Evolutionary conservation across 495 filamentous ascomycete genomes (phyloP).

Genomic region (Durotheca rogersii): DNA sequence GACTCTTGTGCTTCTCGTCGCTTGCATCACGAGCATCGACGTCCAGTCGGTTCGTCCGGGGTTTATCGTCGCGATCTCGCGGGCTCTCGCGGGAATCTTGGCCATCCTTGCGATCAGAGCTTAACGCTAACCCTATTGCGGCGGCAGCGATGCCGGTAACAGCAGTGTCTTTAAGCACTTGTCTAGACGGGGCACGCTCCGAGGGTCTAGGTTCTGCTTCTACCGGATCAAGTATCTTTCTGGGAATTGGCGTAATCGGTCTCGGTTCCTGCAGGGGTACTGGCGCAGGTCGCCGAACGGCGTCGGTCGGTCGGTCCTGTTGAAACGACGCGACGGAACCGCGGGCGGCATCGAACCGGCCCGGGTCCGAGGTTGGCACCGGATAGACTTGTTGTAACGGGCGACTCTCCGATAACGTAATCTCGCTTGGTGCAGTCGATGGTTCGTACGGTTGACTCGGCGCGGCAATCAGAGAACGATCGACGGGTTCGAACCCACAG

Average conservation of each 20-base stretch:
- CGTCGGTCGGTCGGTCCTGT: slow-evolving; percentile 24
- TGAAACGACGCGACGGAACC: slow-evolving; percentile 49
- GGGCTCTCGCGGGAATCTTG: slow-evolving; percentile 29
- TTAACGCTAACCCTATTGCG: slow-evolving; percentile 40
- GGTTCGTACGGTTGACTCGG: slow-evolving; percentile 20
- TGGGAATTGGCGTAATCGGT: slow-evolving; percentile 45
- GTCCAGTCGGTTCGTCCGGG: slow-evolving; percentile 13
- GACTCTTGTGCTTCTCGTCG: slow-evolving; percentile 28
- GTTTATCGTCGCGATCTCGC: slow-evolving; percentile 23
- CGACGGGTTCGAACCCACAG: slow-evolving; percentile 49
- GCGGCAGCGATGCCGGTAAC: slow-evolving; percentile 52
- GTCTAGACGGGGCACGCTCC: slow-evolving; percentile 37
- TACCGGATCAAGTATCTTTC: slow-evolving; percentile 43
- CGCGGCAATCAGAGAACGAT: slow-evolving; percentile 21
- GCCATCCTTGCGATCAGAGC: slow-evolving; percentile 40
- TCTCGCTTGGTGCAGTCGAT: slow-evolving; percentile 25
- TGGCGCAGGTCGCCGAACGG: slow-evolving; percentile 37
- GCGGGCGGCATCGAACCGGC: slow-evolving; percentile 56
- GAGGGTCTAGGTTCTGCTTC: slow-evolving; percentile 30
- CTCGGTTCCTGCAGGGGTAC: slow-evolving; percentile 50
- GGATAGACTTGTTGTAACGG: slow-evolving; percentile 42
- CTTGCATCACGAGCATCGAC: slow-evolving; percentile 25
- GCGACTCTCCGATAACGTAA: slow-evolving; percentile 37
- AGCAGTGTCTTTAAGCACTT: slow-evolving; percentile 46
- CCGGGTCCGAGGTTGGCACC: slow-evolving; percentile 61